Base-by-base conservation (phyloP, 352 stramenopile genomes). In the Pythium grandisporangium region DNA sequence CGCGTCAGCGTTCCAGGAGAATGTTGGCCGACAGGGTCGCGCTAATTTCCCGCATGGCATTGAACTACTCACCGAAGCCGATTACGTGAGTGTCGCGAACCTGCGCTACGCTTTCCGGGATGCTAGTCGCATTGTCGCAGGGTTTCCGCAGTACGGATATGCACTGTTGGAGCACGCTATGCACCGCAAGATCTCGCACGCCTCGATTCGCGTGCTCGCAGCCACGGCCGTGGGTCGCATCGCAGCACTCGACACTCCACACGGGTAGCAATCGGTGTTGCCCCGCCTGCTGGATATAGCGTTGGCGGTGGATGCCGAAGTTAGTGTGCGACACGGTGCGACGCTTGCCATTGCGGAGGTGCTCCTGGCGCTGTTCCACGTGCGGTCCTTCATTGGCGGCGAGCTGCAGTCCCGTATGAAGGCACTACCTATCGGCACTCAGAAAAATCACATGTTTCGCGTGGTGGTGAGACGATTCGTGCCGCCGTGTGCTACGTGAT, bases 1-100 rank as follows among this genome's bases (percentile, higher is more conserved):
- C 8, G 95, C 96, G 19, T 97, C 93, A 21, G 96, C 96, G 5
- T 99, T 99, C 58, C 96, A 99, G 62, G 91, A 98, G 48, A 93
- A 83, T 42, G 86, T 97, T 30, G 92, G 92, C 3, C 72, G 88
- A 0, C 84, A 97, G 59, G 84, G 83, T 23, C 62, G 74, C 1
- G 58, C 70, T 2, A 98, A 98, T 47, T 98, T 99, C 63, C 84
- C 89, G 3, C 78, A 99, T 51, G 96, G 96, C 0, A 99, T 99
- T 37, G 87, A 94, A 13, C 84, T 99, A 35, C 71, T 99, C n/a
- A 98, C 93, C 5, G 79, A 76, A 45, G 95, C 96, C 4, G 96
- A 99, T 61, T 99, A 98, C 61, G 98, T 98, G 47, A 96, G 94
- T 2, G 66, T 99, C 16, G 92, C 76, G 8, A 90, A 85, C 37